Base-by-base conservation (phyloP, 164 flowering plant species). In the Magnolia kwangsiensis region DNA sequence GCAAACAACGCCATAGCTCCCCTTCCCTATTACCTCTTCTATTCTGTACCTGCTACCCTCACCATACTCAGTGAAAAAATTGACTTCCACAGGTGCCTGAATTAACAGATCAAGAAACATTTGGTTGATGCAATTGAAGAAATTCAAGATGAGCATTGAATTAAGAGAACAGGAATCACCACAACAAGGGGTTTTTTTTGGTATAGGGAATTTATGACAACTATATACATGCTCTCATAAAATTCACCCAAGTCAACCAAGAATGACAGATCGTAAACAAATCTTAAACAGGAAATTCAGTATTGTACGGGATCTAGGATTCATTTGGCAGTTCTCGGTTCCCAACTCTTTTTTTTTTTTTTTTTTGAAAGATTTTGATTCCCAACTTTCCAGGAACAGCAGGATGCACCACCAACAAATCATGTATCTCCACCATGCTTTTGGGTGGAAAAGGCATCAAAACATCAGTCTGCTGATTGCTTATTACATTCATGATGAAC, bases 21-120 rank as follows among this genome's bases (percentile, higher is more conserved):
- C 98, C 90, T 93, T 95, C 55, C 99, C 99, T 75, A 93, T 91
- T 14, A 95, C 98, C 85, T 95, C 99, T 81, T 93, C 97, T 72
- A 95, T 92, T 79, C 72, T 89, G 78, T 95, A 95, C 81, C 98
- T 84, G 84, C 87, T 89, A 21, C 98, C 98, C 77, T 95, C 98
- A 63, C 98, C 99, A 87, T 95, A 95, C 78, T 95, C 97, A 0
- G 99, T 95, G 85, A 95, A 95, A 64, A 95, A 95, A 70, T 95
- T 95, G 71, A 93, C 89, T 66, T 95, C 97, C 8, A 72, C 90
- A 68, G 96, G 78, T 59, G 84, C 87, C 98, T 93, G 88, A 85
- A 85, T 64, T 16, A 74, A 51, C 70, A 81, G 55, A 29, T 63
- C 61, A 49, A 58, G 58, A 59, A 2, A 74, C 7, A 29, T 68